Base-by-base conservation (phyloP, 352 stramenopile genomes). In the Phytophthora podocarpi region DNA sequence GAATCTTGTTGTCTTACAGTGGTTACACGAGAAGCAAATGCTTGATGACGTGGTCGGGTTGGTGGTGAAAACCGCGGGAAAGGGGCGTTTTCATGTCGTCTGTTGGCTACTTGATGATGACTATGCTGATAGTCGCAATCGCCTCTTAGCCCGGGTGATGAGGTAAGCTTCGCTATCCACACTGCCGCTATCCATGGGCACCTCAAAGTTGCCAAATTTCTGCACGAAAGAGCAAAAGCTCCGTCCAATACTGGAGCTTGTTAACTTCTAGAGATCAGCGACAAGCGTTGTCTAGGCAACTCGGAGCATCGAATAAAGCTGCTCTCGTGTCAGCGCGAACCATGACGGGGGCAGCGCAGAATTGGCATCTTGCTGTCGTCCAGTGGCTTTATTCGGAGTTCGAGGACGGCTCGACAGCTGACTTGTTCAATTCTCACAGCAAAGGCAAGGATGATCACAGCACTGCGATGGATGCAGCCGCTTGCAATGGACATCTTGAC, bases 1-100 rank as follows among this genome's bases (percentile, higher is more conserved):
- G 7, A 27, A 47, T 8, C 5, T 64, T 4, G 39, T 43, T 4
- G 49, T 67, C 15, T 31, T 72, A 12, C 21, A 59, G 34, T 63
- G 23, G 39, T 15, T 63, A 15, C 35, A 0, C n/a, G 9, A 39
- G 18, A n/a, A n/a, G n/a, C n/a, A n/a, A n/a, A n/a, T n/a, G n/a
- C n/a, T n/a, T n/a, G n/a, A n/a, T n/a, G n/a, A n/a, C n/a, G n/a
- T n/a, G n/a, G n/a, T n/a, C n/a, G n/a, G n/a, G n/a, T n/a, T n/a
- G n/a, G n/a, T n/a, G n/a, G n/a, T n/a, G 27, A 12, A 42, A 48
- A 20, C 16, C 49, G 61, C 58, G 7, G 23, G 50, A 32, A 39
- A 51, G 8, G 39, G 57, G 5, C 43, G 57, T n/a, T 16, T 52
- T 2, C 37, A 47, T 4, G 11, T 63, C 20, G 61, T 46, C n/a